Base-by-base conservation (phyloP, 2,329 filamentous ascomycete species). In the Aspergillus uvarum region DNA sequence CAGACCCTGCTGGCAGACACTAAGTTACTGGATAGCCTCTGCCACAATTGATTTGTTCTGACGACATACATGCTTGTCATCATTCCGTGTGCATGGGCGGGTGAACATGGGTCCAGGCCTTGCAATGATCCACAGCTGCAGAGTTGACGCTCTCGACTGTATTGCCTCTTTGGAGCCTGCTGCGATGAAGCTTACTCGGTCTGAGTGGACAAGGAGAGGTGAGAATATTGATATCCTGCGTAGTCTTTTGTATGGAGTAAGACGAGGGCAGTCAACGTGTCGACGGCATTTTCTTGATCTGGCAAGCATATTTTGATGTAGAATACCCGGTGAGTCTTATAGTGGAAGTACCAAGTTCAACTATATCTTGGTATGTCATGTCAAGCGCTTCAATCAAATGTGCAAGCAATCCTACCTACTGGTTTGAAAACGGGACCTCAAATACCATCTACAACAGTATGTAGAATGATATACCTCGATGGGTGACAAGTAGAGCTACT, bases 11-110 rank as follows among this genome's bases (percentile, higher is more conserved):
- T 31, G 32, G 53, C 26, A 55, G 31, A 21, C 26, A 19, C 24
- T 35, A 32, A 31, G 26, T 29, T 29, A 8, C 26, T 29, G 26
- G 6, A 16, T 19, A 5, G n/a, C 16, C 16, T 44, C 16, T 8
- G 16, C n/a, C 32, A 48, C 53, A 55, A 55, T 55, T 31, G 42
- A 55, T 48, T 48, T 55, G 44, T 55, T 48, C 53, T 5, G 16
- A 44, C 16, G 24, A 47, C 52, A 47, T 29, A 29, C 35, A 8
- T 35, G 19, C 16, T 16, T 44, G 22, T 50, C 48, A 29, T 16
- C 26, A 35, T 55, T 32, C 42, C 26, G 29, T 32, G 22, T 48
- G 42, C 53, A 38, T 55, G 31, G 22, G 29, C 42, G 32, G 47
- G 24, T 44, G 14, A 44, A 5, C 38, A 26, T 54, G 51, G 19